phyloP scores from a whole-genome alignment of 78 protist genomes.

The Tieghemostelium lacteum region DNA sequence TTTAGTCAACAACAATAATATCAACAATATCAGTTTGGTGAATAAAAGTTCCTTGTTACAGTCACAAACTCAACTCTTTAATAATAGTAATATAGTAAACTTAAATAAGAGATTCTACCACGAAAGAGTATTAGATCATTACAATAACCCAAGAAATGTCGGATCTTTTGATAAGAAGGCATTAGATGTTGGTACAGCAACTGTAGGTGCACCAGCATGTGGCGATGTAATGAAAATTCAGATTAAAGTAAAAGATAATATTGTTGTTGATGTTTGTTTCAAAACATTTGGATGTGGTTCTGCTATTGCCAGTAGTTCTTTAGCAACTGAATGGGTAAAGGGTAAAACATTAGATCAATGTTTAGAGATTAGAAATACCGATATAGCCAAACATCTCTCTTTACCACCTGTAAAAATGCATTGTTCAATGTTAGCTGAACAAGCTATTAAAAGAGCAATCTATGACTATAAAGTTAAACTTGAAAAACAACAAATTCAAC shows the following conservation, averaged over 20 bases:
- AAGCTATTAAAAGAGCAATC: constrained; percentile 97
- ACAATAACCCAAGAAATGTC: constrained; percentile 96
- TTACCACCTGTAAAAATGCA: constrained; percentile 99
- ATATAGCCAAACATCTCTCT: constrained; percentile 93
- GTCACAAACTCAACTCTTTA: too few relatives aligned
- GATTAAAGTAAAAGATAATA: constrained; percentile 89
- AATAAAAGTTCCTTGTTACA: too few relatives aligned
- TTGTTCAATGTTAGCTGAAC: constrained; percentile 97
- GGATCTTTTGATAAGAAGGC: constrained; percentile 94
- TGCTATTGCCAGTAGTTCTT: constrained; percentile 95
- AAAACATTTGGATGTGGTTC: constrained; percentile 99
- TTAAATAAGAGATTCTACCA: constrained; percentile 80
- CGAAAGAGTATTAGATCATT: constrained; percentile 96
- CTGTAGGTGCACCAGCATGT: constrained; percentile 95
- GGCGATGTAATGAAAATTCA: constrained; percentile 98
- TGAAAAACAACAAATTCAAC: constrained; percentile 57
- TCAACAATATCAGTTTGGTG: too few relatives aligned
- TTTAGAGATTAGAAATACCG: constrained; percentile 88
- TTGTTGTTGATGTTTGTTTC: constrained; percentile 88
- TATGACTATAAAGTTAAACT: constrained; percentile 86
- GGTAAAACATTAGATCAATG: constrained; percentile 96
- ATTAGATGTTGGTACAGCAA: constrained; percentile 94
- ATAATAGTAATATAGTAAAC: too few relatives aligned
- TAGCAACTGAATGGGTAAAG: constrained; percentile 90
- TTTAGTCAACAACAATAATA: too few relatives aligned